Evolutionary conservation across 2,329 filamentous ascomycete genomes (phyloP), one percentile per base, ranked within the genome.

Genomic region (Blastomyces silverae): DNA sequence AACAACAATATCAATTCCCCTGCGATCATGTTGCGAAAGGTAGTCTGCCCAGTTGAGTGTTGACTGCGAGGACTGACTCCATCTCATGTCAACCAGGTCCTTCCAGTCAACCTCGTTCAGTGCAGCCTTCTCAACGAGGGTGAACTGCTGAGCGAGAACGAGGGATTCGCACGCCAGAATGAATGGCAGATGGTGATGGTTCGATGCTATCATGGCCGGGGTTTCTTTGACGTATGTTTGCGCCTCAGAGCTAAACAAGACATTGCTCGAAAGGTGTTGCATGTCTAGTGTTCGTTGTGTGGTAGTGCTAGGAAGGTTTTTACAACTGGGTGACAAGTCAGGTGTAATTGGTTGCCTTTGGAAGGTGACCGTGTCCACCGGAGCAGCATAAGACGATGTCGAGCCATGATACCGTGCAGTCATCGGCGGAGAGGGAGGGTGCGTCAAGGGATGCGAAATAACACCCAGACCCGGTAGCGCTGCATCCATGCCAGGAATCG

Each of bases 31-130:
- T 15, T 80, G 78, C 56, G 80, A 78, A 25, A 88, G 79, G 70
- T 86, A 88, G 62, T 85, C 81, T 3, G 86, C 85, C 86, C 86
- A 88, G 70, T 85, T 83, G 20, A 79, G 75, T 22, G 82, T 79
- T 28, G 78, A 75, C 7, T 80, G 80, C 2, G 82, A 81, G 2
- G 79, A 80, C 64, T 81, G 84, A 70, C 82, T 83, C 85, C 85
- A 87, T 66, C 80, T 82, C 76, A 88, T 82, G 62, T 86, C 83
- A 61, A 88, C 84, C 39, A 88, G 75, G 67, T 88, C 86, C 69
- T 83, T 84, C 86, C 86, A 88, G 70, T 88, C 85, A 64, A 88
- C 82, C 69, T 88, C 86, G 66, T 85, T 85, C 34, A 88, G 74
- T 1, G 85, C 86, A 62, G 86, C 85, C 73, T 87, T 86, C 70